Evolutionary conservation across 139 green algal species (phyloP).

Genomic region (Desmodesmus armatus): DNA sequence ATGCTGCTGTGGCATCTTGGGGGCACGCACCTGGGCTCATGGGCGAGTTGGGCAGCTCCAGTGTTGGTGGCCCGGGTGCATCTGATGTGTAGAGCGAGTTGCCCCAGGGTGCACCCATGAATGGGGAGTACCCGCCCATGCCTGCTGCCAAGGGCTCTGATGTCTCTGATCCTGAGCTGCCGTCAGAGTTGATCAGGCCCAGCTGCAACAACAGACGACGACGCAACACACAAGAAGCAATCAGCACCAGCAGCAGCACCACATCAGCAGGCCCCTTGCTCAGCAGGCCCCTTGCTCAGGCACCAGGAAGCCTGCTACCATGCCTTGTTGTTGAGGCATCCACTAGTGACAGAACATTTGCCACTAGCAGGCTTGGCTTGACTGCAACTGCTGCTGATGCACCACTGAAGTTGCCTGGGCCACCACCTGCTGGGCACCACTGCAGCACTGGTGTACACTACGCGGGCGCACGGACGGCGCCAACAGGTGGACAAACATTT

Average conservation of each 20-base stretch:
- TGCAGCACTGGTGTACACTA: too few relatives aligned
- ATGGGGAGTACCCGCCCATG: conserved; percentile 35
- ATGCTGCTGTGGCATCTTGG: too few relatives aligned
- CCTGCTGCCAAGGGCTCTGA: not conserved
- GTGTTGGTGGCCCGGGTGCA: not conserved
- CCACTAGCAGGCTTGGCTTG: not conserved
- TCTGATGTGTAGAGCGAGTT: conserved; percentile 23
- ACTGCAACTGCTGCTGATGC: not conserved
- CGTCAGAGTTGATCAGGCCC: conserved; percentile 16
- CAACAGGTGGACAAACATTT: too few relatives aligned
- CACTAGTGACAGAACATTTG: too few relatives aligned
- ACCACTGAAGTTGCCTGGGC: too few relatives aligned
- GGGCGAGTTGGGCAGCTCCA: conserved; percentile 35
- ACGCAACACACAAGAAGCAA: not conserved
- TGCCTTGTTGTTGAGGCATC: too few relatives aligned
- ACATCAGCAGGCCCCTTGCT: not conserved
- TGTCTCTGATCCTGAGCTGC: conserved; percentile 18
- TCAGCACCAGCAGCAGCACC: not conserved
- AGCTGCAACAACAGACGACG: not conserved
- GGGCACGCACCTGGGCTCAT: conserved; percentile 44
- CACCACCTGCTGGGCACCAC: not conserved
- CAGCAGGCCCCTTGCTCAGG: too few relatives aligned
- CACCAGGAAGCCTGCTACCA: too few relatives aligned
- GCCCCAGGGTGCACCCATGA: conserved; percentile 36
- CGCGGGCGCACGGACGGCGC: too few relatives aligned